Conservation (phyloP, 306 rosid genomes). For the Neltuma alba region DNA sequence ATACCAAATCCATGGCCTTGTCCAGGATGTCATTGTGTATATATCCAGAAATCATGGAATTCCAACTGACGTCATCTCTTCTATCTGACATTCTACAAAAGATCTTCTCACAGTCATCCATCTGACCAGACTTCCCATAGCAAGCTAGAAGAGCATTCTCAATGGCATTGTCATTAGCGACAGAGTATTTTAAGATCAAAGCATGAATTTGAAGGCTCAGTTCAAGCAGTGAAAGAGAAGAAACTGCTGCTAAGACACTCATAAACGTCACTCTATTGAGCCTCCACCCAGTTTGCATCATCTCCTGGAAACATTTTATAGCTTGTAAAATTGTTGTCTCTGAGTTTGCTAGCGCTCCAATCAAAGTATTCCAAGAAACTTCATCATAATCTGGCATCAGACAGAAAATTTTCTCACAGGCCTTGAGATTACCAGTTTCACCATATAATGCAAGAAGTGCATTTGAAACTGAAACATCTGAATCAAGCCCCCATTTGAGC, state of each 20-base stretch:
- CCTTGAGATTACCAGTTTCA: slow-evolving; percentile 58
- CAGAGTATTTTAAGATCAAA: slow-evolving; percentile 60
- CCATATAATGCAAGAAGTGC: slow-evolving; percentile 81
- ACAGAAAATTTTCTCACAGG: slow-evolving; percentile 66
- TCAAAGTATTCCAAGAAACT: slow-evolving; percentile 88
- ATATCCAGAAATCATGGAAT: slow-evolving; percentile 92
- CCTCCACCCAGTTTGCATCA: slow-evolving; percentile 76
- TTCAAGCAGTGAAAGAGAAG: slow-evolving; percentile 63
- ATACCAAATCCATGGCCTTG: slow-evolving; percentile 82
- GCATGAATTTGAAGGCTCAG: slow-evolving; percentile 73
- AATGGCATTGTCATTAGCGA: slow-evolving; percentile 56
- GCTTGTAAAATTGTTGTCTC: slow-evolving; percentile 61
- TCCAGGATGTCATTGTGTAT: slow-evolving; percentile 71
- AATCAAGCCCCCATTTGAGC: slow-evolving; percentile 80
- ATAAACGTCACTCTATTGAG: slow-evolving; percentile 80
- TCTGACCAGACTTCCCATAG: slow-evolving; percentile 74
- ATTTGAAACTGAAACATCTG: slow-evolving; percentile 88
- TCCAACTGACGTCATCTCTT: slow-evolving; percentile 89
- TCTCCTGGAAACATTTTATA: slow-evolving; percentile 61
- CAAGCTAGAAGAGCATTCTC: slow-evolving; percentile 85
- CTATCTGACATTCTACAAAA: slow-evolving; percentile 73
- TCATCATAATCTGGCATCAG: slow-evolving; percentile 76
- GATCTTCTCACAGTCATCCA: slow-evolving; percentile 70
- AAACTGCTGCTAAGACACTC: slow-evolving; percentile 67
- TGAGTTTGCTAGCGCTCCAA: slow-evolving; percentile 71